Conservation (phyloP, 257 asterid genomes). For the Petunia axillaris region DNA sequence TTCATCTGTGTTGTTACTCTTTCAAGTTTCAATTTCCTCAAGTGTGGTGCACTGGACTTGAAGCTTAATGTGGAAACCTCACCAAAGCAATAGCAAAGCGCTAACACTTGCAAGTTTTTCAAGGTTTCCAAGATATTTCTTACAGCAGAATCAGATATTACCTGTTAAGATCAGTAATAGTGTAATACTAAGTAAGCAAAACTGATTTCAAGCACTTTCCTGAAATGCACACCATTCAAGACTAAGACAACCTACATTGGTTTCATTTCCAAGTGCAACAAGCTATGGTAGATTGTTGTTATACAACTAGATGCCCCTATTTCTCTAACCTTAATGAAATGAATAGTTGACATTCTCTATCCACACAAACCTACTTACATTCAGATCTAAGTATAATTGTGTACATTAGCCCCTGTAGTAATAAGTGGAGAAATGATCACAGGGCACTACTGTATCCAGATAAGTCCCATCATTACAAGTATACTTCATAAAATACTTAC, state of each 20-base stretch:
- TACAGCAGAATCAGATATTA: constrained; percentile 66
- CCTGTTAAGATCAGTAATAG: constrained; percentile 48
- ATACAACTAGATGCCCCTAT: constrained; percentile 2
- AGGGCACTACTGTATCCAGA: background rate
- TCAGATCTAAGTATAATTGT: background rate
- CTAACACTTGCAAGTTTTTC: constrained; percentile 58
- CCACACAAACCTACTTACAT: background rate
- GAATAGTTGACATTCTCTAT: background rate
- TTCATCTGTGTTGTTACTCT: constrained; percentile 83
- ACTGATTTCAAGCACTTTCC: background rate
- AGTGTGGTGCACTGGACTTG: constrained; percentile 55
- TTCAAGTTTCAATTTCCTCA: constrained; percentile 84
- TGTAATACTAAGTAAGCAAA: constrained; percentile 14
- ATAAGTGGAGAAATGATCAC: background rate
- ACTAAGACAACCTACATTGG: background rate
- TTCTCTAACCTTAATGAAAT: background rate
- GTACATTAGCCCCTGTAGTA: background rate
- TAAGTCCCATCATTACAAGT: background rate
- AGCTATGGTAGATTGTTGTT: constrained; percentile 1
- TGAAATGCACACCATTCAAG: background rate
- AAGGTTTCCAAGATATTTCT: constrained; percentile 48
- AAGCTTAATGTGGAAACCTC: constrained; percentile 68
- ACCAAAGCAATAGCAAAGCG: constrained; percentile 82
- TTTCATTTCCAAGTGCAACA: background rate
- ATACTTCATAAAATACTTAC: background rate